Base-by-base conservation (phyloP, 345 rosid genomes). In the Salix suchowensis region DNA sequence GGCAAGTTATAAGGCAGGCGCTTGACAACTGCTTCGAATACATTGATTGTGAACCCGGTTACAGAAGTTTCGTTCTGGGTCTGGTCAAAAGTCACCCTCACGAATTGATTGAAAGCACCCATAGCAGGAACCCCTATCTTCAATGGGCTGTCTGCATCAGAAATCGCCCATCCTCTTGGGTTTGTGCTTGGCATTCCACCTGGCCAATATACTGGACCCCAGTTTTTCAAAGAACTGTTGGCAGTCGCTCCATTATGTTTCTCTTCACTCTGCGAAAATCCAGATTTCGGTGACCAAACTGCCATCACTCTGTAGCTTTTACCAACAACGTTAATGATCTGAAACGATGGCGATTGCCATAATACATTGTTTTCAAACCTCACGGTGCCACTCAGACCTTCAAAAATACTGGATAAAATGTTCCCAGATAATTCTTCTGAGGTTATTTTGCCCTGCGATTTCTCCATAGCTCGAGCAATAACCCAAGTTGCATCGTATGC, bases 401-500 rank as follows among this genome's bases (percentile, higher is more conserved):
- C 68, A 62, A 77, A 72, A 42, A 77, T 75, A 68, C 76, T 83
- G 24, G 83, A 80, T 19, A 58, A 11, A 30, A 69, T 70, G 46
- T 28, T 26, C 16, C 42, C n/a, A 19, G 62, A 46, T 66, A 77
- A 52, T 26, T 37, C 54, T n/a, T 42, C 16, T 12, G 65, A 18
- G 39, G 50, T 40, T 13, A 44, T 13, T 13, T 13, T 44, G 50
- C 50, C 50, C 15, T 60, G 69, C 61, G 73, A 37, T 70, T 62
- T 76, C 73, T 73, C 65, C 55, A 79, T 46, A 65, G 81, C 79
- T 67, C 50, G 76, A 19, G 69, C 81, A 64, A 82, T 24, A 1
- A 74, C 60, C 74, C 74, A 52, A 42, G 65, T 44, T 37, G 87
- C 87, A 76, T 84, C 87, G 40, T 84, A 81, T 73, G 83, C 84